Conservation (phyloP, 1,284 basidiomycete genomes). For the Irpex sp. region DNA sequence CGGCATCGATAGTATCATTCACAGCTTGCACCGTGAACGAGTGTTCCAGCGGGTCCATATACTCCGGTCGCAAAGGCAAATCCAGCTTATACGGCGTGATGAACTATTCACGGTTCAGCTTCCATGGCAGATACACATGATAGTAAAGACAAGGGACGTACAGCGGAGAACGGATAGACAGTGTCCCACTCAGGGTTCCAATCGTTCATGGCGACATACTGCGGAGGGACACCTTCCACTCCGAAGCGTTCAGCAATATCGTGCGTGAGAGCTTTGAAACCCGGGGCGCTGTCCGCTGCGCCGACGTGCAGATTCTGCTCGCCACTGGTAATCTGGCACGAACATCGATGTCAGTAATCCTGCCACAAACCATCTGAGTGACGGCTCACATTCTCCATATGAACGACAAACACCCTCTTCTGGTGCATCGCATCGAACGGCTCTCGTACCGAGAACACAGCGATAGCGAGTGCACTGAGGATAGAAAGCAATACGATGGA, state of each 20-base stretch:
- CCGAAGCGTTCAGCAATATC: slow-evolving; percentile 65
- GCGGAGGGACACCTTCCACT: slow-evolving; percentile 36
- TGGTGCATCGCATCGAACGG: slow-evolving; percentile 88
- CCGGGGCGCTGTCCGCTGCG: slow-evolving; percentile 81
- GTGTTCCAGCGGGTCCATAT: slow-evolving; percentile 49
- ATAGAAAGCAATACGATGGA: slow-evolving; percentile 47
- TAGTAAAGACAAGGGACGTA: slow-evolving; percentile 29
- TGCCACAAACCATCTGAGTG: no score
- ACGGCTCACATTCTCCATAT: slow-evolving; percentile 92
- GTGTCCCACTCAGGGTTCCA: slow-evolving; percentile 83
- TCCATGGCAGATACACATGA: not conserved
- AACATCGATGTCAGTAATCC: not conserved
- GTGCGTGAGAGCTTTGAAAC: slow-evolving; percentile 59
- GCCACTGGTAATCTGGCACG: slow-evolving; percentile 60
- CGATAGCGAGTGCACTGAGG: slow-evolving; percentile 48
- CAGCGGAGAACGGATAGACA: slow-evolving; percentile 82
- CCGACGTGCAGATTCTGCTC: slow-evolving; percentile 83
- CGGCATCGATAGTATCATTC: slow-evolving; percentile 56
- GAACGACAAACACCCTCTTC: slow-evolving; percentile 83
- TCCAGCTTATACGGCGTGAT: slow-evolving; percentile 75
- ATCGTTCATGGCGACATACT: slow-evolving; percentile 56
- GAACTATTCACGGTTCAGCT: slow-evolving; percentile 44
- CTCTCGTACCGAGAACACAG: slow-evolving; percentile 57
- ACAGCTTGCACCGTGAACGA: slow-evolving; percentile 58
- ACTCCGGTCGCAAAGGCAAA: slow-evolving; percentile 47